Evolutionary conservation across 106 monocot species (phyloP).

Genomic region (Cymbidium sinense): DNA sequence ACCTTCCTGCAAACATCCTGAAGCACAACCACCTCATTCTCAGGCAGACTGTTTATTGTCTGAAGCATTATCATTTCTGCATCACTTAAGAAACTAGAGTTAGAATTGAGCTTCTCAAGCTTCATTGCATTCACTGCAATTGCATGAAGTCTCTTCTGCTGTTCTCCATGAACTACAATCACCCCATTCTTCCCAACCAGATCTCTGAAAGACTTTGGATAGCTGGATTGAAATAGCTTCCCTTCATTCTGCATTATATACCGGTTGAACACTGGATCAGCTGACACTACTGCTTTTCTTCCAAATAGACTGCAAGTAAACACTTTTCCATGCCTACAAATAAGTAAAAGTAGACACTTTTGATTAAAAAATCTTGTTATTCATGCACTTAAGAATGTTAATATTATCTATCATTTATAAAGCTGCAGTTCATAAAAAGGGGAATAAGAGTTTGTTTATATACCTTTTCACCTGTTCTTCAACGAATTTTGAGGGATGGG

Average conservation of each 20-base stretch:
- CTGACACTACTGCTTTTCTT: slow-evolving; percentile 35
- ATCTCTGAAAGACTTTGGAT: slow-evolving; percentile 41
- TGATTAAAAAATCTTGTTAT: not conserved
- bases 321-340: slow-evolving; percentile 34
- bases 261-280: slow-evolving; percentile 36
- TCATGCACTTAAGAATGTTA: not conserved
- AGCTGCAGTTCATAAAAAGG: not conserved
- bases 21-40: slow-evolving; percentile 22
- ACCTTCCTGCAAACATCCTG: slow-evolving; percentile 44
- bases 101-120: slow-evolving; percentile 22
- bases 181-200: slow-evolving; percentile 38
- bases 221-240: slow-evolving; percentile 36
- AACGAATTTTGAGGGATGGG: slow-evolving; percentile 33
- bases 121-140: slow-evolving; percentile 30
- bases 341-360: not conserved
- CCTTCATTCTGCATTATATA: slow-evolving; percentile 39
- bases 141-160: slow-evolving; percentile 39
- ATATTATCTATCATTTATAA: not conserved
- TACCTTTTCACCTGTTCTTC: slow-evolving; percentile 35
- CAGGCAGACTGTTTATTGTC: slow-evolving; percentile 13
- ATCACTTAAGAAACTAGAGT: slow-evolving; percentile 16
- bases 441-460: no score
- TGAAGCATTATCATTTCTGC: slow-evolving; percentile 31
- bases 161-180: slow-evolving; percentile 36
- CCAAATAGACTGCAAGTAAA: slow-evolving; percentile 37